phyloP scores from a whole-genome alignment of 192 early-diverging fungal genomes.

The Linnemannia hyalina region DNA sequence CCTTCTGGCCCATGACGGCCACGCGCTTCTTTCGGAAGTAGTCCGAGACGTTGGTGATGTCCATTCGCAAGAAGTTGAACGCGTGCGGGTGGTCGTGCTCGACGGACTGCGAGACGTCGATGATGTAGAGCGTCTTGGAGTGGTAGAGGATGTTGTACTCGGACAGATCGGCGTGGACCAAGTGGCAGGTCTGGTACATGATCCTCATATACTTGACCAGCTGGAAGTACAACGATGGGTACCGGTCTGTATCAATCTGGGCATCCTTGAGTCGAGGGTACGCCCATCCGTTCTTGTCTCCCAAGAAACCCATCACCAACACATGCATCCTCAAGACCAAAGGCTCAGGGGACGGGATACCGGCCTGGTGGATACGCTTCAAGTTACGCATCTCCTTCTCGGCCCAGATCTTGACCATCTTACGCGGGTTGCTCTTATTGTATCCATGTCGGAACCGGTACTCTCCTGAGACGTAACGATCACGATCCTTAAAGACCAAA shows the following conservation, averaged over 20 bases:
- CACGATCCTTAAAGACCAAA: slow-evolving; percentile 96
- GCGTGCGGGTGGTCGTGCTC: slow-evolving; percentile 99
- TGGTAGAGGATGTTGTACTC: slow-evolving; percentile 98
- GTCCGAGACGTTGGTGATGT: slow-evolving; percentile 93
- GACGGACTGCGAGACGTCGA: slow-evolving; percentile 98
- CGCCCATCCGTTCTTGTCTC: slow-evolving; percentile 93
- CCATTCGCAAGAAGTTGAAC: slow-evolving; percentile 95
- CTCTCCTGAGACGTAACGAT: slow-evolving; percentile 97
- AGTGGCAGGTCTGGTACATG: slow-evolving; percentile 91
- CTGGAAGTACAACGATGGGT: slow-evolving; percentile 85
- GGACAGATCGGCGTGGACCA: slow-evolving; percentile 98
- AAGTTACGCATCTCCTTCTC: slow-evolving; percentile 99
- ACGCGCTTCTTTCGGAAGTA: slow-evolving; percentile 88
- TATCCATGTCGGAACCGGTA: slow-evolving; percentile 97
- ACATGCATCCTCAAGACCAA: slow-evolving; percentile 92
- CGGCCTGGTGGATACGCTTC: slow-evolving; percentile 87
- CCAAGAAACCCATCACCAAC: slow-evolving; percentile 94
- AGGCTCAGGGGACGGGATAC: slow-evolving; percentile 92
- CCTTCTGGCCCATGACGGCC: slow-evolving; percentile 81
- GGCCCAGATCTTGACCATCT: slow-evolving; percentile 99
- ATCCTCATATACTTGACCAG: slow-evolving; percentile 89
- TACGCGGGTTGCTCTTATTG: slow-evolving; percentile 92
- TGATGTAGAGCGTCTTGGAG: slow-evolving; percentile 85
- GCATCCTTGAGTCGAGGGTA: slow-evolving; percentile 97
- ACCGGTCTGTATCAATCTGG: slow-evolving; percentile 77